Evolutionary conservation across 805 yeast species (phyloP), one percentile per base, ranked within the genome.

Genomic region (Myxozyma nipponensis): DNA sequence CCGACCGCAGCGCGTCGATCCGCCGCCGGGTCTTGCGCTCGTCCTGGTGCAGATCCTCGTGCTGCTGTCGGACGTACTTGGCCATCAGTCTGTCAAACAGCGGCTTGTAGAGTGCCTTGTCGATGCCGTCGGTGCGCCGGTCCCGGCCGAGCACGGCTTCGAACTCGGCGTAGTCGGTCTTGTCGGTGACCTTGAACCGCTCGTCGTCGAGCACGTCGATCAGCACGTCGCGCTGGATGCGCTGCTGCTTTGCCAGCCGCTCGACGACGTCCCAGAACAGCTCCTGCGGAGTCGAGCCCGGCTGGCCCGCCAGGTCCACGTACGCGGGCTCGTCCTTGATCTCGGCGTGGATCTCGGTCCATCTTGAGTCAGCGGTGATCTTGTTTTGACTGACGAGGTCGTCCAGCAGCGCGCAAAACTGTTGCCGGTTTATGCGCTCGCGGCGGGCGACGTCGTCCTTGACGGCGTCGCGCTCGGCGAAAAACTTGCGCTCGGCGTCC

Each of bases 201-300:
- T 63, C 60, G 28, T 73, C 75, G 3, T 73, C 66, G 25, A 83
- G 58, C 4, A 76, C 64, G 55, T 77, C 81, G 44, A 77, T 77
- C 1, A 81, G 77, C 38, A 83, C 66, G 45, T 82, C 86, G 47
- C 77, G 77, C 62, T 81, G 79, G 21, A 81, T 79, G 52, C 75
- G 76, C 40, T 85, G 63, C 1, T 72, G 61, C 47, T 81, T 77
- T 30, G 76, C 73, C 59, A 79, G 81, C 49, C 78, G 82, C 58
- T 84, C 89, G 2, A 84, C 74, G 0, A 77, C 61, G 64, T 89
- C 95, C 78, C 86, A 77, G 64, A 84, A 88, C 37, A 86, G 66
- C 56, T 88, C 95, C 38, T 82, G 62, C 0, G 95, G 84, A 1
- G 81, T 75, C 0, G 96, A 87, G 0, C 96, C 95, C 40, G 77